These are phyloP conservation scores for Kluyveromyces lactis DNA, from an alignment of 805 yeast genomes.

Conservation along the genomic window DNA sequence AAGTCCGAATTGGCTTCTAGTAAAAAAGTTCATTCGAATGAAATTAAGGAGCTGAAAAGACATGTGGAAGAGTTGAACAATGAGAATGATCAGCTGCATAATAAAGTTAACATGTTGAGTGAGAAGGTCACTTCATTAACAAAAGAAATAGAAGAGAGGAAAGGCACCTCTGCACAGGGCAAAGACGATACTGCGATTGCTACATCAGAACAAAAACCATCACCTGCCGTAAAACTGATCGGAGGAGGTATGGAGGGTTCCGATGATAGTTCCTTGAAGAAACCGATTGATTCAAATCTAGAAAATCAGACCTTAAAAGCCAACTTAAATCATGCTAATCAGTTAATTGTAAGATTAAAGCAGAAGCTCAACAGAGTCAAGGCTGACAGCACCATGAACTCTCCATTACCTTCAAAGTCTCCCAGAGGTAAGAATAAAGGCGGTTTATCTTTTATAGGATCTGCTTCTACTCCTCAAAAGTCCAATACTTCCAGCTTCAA, in stretches of 20 bases:
- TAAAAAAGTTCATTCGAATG: constrained; percentile 31
- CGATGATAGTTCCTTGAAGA: too few species aligned
- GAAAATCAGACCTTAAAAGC: constrained; percentile 61
- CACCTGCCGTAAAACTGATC: too few species aligned
- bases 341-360: constrained; percentile 53
- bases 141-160: background rate
- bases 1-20: constrained; percentile 32
- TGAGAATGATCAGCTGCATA: constrained; percentile 54
- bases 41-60: constrained; percentile 40
- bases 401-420: background rate
- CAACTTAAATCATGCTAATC: constrained; percentile 56
- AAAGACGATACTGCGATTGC: constrained; percentile 5
- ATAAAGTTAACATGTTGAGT: constrained; percentile 28
- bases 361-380: constrained; percentile 23
- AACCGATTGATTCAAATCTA: constrained; percentile 22
- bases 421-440: background rate
- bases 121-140: constrained; percentile 11
- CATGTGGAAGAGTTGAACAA: constrained; percentile 56
- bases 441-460: background rate
- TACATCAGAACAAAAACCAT: too few species aligned
- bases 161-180: background rate
- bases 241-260: too few species aligned
- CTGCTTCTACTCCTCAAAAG: background rate
- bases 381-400: constrained; percentile 3
- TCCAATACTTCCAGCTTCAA: background rate